phyloP scores from a whole-genome alignment of 371 early-diverging fungal genomes.

The Apophysomyces sp. region DNA sequence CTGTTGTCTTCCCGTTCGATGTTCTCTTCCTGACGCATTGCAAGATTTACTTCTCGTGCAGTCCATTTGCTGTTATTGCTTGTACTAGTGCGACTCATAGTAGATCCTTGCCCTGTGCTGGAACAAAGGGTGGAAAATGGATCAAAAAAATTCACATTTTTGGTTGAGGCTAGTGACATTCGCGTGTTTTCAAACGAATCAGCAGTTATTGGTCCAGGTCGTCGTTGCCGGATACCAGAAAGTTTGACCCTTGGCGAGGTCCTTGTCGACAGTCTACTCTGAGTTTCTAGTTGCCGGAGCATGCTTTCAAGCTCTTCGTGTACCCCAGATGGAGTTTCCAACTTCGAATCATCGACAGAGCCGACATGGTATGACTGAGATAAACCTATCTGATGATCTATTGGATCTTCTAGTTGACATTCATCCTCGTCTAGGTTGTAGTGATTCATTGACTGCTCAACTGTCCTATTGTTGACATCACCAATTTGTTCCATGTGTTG shows the following conservation, averaged over 20 bases:
- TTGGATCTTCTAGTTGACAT: not conserved
- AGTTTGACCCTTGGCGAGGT: not conserved
- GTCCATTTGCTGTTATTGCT: not conserved
- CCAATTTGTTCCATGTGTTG: too few relatives aligned
- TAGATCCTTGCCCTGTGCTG: not conserved
- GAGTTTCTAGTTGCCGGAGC: not conserved
- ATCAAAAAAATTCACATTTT: not conserved
- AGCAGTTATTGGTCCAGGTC: not conserved
- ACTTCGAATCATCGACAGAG: not conserved
- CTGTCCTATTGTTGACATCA: too few relatives aligned
- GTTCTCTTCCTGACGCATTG: not conserved
- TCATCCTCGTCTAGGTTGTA: too few relatives aligned
- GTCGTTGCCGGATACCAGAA: not conserved
- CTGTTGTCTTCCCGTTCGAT: not conserved
- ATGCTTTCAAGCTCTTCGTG: constrained; percentile 6
- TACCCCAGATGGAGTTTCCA: not conserved
- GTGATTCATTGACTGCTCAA: too few relatives aligned
- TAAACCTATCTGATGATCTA: not conserved
- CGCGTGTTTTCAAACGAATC: not conserved
- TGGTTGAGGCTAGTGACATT: not conserved
- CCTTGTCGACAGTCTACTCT: not conserved
- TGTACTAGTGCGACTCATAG: not conserved
- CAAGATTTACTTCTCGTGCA: not conserved
- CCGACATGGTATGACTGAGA: not conserved
- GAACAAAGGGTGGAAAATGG: not conserved